These are phyloP conservation scores for Escovopsis sp. DNA, from an alignment of 2,329 filamentous ascomycete species.

Conservation along the genomic window DNA sequence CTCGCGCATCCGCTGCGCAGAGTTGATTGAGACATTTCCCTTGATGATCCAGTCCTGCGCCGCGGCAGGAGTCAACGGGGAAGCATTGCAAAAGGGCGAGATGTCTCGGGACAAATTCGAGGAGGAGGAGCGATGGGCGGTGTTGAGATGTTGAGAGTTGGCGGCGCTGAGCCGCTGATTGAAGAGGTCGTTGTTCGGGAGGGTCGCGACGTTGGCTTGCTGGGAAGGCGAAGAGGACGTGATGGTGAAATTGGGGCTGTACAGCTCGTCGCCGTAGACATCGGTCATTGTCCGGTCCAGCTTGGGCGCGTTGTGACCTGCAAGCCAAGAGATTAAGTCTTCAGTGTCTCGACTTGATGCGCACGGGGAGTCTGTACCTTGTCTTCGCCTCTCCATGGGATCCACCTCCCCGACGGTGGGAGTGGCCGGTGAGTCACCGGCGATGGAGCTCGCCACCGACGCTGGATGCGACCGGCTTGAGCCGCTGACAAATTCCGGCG, in stretches of 20 bases:
- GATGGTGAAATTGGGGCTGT: constrained; percentile 53
- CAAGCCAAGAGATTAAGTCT: constrained; percentile 27
- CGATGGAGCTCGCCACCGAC: constrained; percentile 42
- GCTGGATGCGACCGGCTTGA: constrained; percentile 32
- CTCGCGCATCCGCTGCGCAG: constrained; percentile 45
- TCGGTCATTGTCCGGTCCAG: constrained; percentile 78
- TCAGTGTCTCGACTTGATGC: neutral
- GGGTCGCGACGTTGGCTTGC: constrained; percentile 31
- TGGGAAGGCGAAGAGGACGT: constrained; percentile 39
- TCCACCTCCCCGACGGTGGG: constrained; percentile 36
- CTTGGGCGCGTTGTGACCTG: constrained; percentile 50
- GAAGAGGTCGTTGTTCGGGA: constrained; percentile 45
- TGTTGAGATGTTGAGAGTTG: constrained; percentile 56
- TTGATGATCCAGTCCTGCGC: constrained; percentile 27
- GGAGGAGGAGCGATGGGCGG: constrained; percentile 34
- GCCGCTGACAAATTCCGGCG: constrained; percentile 29
- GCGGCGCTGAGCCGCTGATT: constrained; percentile 65
- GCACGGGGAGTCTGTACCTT: constrained; percentile 24
- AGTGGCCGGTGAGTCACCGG: constrained; percentile 45
- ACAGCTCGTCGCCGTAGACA: constrained; percentile 71
- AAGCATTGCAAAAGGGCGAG: constrained; percentile 36
- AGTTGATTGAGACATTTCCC: constrained; percentile 25
- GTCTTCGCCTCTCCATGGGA: constrained; percentile 33
- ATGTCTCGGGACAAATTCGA: constrained; percentile 31
- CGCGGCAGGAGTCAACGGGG: constrained; percentile 53